Base-by-base conservation (phyloP, 139 green algal genomes). In the Tetradesmus lagerheimii region DNA sequence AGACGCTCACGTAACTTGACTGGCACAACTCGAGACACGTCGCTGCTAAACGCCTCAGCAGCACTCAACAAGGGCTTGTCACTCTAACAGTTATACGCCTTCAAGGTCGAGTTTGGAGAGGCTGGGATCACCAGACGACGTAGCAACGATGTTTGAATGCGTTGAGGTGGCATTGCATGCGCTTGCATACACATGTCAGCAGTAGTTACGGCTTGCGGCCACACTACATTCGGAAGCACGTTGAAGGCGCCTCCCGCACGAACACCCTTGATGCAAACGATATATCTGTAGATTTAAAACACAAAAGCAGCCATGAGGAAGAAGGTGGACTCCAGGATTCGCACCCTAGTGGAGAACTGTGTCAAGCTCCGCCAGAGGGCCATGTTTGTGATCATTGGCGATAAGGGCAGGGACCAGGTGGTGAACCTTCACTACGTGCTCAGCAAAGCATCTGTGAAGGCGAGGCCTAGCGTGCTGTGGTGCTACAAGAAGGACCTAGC, bases 391-490 rank as follows among this genome's bases (percentile, higher is more conserved):
- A 95, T 99, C 57, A 96, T 99, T 0, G 98, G 98, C 11, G 98
- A 99, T 93, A 99, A 98, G 90, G 98, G 95, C 4, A 92, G 97
- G 2, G 98, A 99, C 85, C 95, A 97, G 94, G 96, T 99, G 3
- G 98, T 99, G 23, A 99, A 99, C 91, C 91, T 99, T 88, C 98
- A 99, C 94, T 99, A 99, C 94, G 98, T 99, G 97, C 96, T 99
- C 0, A 96, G 92, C 43, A 99, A 99, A 88, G 97, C 97, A 20
- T 92, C 95, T 15, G 98, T 99, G n/a, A 99, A 98, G 87, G 96
- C 97, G 37, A 92, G 98, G 80, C 98, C 98, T 4, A 97, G 93
- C 23, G 98, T 99, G 81, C 94, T 99, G 23, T 99, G 98, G 98
- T 99, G 98, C 96, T 99, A 99, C 95, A 99, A 99, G 93, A 99